Percentiles rank a stretch among this genome's conserved stretches.
phyloP scores from a whole-genome alignment of 1,139 yeast species.

The Diutina siamensis region DNA sequence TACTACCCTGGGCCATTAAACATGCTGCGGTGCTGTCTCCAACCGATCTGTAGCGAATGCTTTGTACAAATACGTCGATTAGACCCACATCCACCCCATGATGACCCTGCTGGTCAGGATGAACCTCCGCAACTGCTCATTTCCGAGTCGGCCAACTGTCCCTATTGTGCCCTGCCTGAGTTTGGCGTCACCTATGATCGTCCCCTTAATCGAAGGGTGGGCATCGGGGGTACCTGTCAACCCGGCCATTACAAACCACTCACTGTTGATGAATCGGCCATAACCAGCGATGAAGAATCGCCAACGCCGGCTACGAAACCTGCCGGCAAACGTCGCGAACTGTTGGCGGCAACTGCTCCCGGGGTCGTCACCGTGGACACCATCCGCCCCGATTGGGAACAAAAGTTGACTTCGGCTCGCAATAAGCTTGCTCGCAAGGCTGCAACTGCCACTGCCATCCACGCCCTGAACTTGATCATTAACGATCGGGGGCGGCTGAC shows the following conservation, averaged over 20 bases:
- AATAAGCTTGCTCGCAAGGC: constrained; percentile 72
- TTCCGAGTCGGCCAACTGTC: constrained; percentile 85
- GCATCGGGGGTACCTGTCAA: constrained; percentile 38
- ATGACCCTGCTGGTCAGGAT: constrained; percentile 21
- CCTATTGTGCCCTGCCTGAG: constrained; percentile 82
- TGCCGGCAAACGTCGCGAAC: constrained; percentile 19
- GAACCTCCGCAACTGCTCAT: constrained; percentile 50
- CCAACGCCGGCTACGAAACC: constrained; percentile 8
- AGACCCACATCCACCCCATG: constrained; percentile 95
- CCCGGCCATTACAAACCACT: constrained; percentile 16
- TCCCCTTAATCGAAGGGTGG: constrained; percentile 42
- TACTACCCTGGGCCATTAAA: constrained; percentile 74
- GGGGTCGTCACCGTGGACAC: constrained; percentile 67
- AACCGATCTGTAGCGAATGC: constrained; percentile 92
- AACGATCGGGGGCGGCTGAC: constrained; percentile 24
- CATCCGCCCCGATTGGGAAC: constrained; percentile 91
- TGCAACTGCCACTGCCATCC: constrained; percentile 82
- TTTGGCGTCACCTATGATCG: constrained; percentile 78
- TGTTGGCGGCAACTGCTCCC: constrained; percentile 50
- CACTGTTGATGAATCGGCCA: constrained; percentile 6
- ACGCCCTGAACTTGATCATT: constrained; percentile 47
- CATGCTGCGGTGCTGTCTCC: constrained; percentile 81
- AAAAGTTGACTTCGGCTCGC: constrained; percentile 57
- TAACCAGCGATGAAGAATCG: constrained; percentile 6
- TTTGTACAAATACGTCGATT: constrained; percentile 89